These are phyloP conservation scores for Athelia psychrophila DNA, from an alignment of 1,284 basidiomycete species.

Conservation along the genomic window DNA sequence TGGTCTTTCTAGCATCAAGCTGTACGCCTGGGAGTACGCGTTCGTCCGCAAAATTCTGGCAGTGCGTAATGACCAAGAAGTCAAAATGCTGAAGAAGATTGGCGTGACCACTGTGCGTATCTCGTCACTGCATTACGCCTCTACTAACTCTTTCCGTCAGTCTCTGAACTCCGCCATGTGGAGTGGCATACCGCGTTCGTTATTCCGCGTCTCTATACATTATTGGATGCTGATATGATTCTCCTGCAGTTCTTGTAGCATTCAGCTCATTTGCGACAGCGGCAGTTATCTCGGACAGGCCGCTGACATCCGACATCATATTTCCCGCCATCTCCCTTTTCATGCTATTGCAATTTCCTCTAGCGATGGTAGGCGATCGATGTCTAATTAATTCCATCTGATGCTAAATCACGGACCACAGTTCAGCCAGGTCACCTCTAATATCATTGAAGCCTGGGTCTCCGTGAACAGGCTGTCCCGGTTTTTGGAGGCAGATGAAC, in stretches of 20 bases:
- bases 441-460: slow-evolving; percentile 83
- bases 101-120: slow-evolving; percentile 63
- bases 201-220: slow-evolving; percentile 21
- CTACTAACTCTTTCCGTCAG: slow-evolving; percentile 24
- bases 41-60: slow-evolving; percentile 74
- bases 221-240: slow-evolving; percentile 25
- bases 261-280: slow-evolving; percentile 88
- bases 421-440: slow-evolving; percentile 72
- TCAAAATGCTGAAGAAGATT: slow-evolving; percentile 80
- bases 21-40: slow-evolving; percentile 88
- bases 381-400: slow-evolving; percentile 1
- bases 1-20: slow-evolving; percentile 59
- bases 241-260: slow-evolving; percentile 69
- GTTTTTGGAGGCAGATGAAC: slow-evolving; percentile 79
- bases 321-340: slow-evolving; percentile 95
- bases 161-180: slow-evolving; percentile 62
- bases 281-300: slow-evolving; percentile 62
- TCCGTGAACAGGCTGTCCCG: slow-evolving; percentile 78
- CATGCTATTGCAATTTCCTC: slow-evolving; percentile 86
- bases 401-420: slow-evolving; percentile 21
- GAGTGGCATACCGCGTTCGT: slow-evolving; percentile 59
- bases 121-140: neutral
- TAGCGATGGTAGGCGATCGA: slow-evolving; percentile 71
- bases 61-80: slow-evolving; percentile 84
- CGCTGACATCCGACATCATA: slow-evolving; percentile 88